Base-by-base conservation (phyloP, 1,284 basidiomycete genomes). In the Clitocybe nebularis region DNA sequence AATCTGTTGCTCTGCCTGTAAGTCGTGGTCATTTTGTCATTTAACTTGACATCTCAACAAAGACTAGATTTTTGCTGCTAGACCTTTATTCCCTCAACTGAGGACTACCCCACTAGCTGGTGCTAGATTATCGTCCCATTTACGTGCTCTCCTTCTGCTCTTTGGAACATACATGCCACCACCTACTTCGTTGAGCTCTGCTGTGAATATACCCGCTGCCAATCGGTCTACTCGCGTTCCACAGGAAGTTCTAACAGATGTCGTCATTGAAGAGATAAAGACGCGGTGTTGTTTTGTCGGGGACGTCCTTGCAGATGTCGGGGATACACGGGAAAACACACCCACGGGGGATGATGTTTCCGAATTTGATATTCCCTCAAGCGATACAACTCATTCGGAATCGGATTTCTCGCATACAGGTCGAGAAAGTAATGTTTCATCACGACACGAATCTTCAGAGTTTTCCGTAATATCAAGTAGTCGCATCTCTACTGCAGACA, bases 1-100 rank as follows among this genome's bases (percentile, higher is more conserved):
- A 99, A 62, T 87, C 93, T 0, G 86, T 84, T 2, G 81, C 84
- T 5, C 74, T 95, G 29, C 93, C 95, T 0, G 94, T 95, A 56
- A 43, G 87, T 69, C 9, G 10, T 33, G 13, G 4, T 7, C 4
- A 38, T 20, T 21, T 38, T 25, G 13, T 30, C 9, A 26, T 39
- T 9, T 44, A 5, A 41, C 32, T 20, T 33, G 25, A 26, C 25
- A 33, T 43, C 37, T 24, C 43, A 34, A 47, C 21, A 13, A 42
- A 35, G 8, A 21, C 14, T 53, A 96, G 93, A 90, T 96, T 51
- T 94, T 85, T 56, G 81, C 88, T 34, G 84, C 91, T 7, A 74
- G 94, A 22, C 93, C 93, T 0, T 67, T 97, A 32, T 93, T 82
- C 58, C 79, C 88, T 21, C 79, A 85, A 39, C 70, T 95, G 7